Percentiles rank a stretch among this genome's conserved stretches.
phyloP scores from a whole-genome alignment of 495 filamentous ascomycete genomes.

The Penicillium subrubescens region DNA sequence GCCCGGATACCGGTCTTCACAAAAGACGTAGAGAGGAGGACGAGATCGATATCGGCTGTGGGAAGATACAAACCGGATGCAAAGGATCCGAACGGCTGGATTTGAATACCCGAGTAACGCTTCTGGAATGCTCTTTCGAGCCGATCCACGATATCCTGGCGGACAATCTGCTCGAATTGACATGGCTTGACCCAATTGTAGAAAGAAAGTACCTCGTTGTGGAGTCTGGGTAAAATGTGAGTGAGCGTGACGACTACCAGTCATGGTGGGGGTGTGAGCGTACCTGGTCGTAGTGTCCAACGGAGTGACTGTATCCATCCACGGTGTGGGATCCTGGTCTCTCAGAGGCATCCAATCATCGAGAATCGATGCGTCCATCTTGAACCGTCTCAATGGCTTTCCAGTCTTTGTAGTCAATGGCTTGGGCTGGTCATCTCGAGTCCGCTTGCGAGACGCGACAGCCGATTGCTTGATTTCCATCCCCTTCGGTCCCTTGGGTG shows the following conservation, averaged over 20 bases:
- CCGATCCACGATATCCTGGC: conserved; percentile 69
- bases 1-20: conserved; percentile 40
- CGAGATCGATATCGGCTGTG: conserved; percentile 90
- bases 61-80: conserved; percentile 89
- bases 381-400: conserved; percentile 47
- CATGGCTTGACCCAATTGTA: conserved; percentile 78
- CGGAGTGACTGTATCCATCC: conserved; percentile 46
- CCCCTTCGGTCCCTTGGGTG: conserved; percentile 34
- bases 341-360: conserved; percentile 57
- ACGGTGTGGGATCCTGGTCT: conserved; percentile 58
- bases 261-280: conserved; percentile 6
- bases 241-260: conserved; percentile 7
- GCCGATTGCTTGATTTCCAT: conserved; percentile 31
- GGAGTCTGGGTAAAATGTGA: conserved; percentile 51
- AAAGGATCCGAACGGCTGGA: conserved; percentile 86
- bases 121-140: conserved; percentile 54
- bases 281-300: conserved; percentile 39
- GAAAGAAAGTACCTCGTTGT: conserved; percentile 87
- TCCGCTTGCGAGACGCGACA: conserved; percentile 66
- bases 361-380: conserved; percentile 50
- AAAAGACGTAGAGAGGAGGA: conserved; percentile 72
- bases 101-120: conserved; percentile 54
- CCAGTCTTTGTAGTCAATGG: conserved; percentile 41
- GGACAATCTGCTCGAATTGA: conserved; percentile 74
- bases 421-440: conserved; percentile 67